Base-by-base conservation (phyloP, 208 protist species). In the Leishmania guyanensis region DNA sequence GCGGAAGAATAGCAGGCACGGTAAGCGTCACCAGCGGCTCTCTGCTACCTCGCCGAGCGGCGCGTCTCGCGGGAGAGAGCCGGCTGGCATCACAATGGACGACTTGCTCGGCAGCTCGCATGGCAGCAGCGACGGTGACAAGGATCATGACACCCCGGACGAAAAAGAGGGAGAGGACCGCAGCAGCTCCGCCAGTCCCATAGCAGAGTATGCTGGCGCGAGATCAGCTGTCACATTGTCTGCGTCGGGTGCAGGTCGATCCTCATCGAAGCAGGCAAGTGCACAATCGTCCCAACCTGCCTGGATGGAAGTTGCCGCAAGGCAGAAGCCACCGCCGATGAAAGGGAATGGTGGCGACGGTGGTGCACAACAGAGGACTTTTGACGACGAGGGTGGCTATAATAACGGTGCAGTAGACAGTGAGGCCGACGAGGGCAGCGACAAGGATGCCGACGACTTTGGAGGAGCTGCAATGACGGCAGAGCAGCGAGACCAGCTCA, bases 21-120 rank as follows among this genome's bases (percentile, higher is more conserved):
- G 29, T 56, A 83, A 33, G 79, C 69, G 14, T 29, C 36, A 53
- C 46, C 69, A 73, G 69, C 20, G 26, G 43, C 69, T 6, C 73
- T 65, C 65, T 64, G 53, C 50, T 50, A 43, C 73, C 51, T 80
- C 22, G 33, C 33, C 16, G 53, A 79, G 56, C 53, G 43, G 76
- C 16, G 29, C 36, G 64, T 71, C 39, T 10, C n/a, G 33, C 53
- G 68, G 39, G 14, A 36, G 51, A 53, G 33, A 70, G 22, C 20
- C 46, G 20, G 33, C 12, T 48, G 68, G 68, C 53, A 75, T 89
- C 58, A 89, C 89, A 14, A 84, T 92, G 9, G 89, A 92, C 26
- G 89, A 92, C 50, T 80, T 92, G 33, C 89, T 92, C 10, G 87
- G 79, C 53, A 88, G 86, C 80, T 79, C 79, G 1, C 79, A 51